phyloP scores from a whole-genome alignment of 2,329 filamentous ascomycete species.

The Metarhizium sp. region DNA sequence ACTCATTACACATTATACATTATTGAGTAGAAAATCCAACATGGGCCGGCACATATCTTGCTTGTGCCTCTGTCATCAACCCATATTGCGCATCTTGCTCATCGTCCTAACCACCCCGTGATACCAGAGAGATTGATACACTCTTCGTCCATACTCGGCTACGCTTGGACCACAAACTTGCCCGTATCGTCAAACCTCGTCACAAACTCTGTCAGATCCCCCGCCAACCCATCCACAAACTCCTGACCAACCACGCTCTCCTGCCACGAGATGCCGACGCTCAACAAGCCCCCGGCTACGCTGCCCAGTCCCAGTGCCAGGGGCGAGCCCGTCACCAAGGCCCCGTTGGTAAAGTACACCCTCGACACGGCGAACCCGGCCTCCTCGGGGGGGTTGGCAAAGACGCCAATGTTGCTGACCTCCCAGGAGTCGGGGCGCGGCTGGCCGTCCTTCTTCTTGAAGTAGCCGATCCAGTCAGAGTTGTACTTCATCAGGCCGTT shows the following conservation, averaged over 20 bases:
- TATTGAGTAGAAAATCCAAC: too few species aligned
- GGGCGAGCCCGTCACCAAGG: constrained; percentile 31
- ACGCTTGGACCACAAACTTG: constrained; percentile 6
- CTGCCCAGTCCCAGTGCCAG: constrained; percentile 38
- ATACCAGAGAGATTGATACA: too few species aligned
- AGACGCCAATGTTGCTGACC: constrained; percentile 42
- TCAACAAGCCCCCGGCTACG: constrained; percentile 30
- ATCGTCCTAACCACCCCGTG: too few species aligned
- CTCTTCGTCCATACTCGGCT: neutral
- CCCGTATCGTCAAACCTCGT: constrained; percentile 15
- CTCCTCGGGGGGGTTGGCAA: constrained; percentile 13
- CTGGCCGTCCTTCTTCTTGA: constrained; percentile 31
- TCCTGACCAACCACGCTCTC: constrained; percentile 29
- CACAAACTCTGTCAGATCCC: constrained; percentile 22
- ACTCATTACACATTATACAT: too few species aligned
- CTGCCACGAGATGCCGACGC: constrained; percentile 38
- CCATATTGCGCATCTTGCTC: too few species aligned
- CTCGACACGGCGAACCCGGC: constrained; percentile 28
- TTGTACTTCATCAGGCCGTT: constrained; percentile 32
- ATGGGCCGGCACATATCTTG: too few species aligned
- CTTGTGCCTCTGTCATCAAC: too few species aligned
- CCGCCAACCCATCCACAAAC: constrained; percentile 26
- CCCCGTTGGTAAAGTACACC: constrained; percentile 41
- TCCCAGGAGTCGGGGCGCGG: constrained; percentile 36
- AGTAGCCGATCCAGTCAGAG: constrained; percentile 32